Conservation (phyloP, 495 filamentous ascomycete genomes). For the Penicillium tannophilum region DNA sequence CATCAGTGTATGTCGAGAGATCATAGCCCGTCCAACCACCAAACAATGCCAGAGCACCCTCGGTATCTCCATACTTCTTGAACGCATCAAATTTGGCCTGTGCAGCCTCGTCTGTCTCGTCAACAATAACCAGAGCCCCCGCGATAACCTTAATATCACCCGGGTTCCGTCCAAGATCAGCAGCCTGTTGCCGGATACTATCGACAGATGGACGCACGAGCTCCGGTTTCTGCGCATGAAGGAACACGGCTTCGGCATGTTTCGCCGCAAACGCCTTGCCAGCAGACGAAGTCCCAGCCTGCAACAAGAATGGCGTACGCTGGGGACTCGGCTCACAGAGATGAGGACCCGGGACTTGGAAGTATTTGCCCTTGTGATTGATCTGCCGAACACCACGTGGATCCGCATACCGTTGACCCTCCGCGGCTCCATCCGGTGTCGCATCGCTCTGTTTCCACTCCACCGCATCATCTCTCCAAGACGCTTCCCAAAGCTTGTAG, state of each 20-base stretch:
- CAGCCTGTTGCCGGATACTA: constrained; percentile 50
- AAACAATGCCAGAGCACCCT: constrained; percentile 57
- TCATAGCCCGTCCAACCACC: constrained; percentile 60
- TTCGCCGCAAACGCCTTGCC: constrained; percentile 66
- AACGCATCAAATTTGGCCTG: constrained; percentile 51
- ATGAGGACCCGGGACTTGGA: constrained; percentile 64
- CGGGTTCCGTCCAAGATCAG: constrained; percentile 45
- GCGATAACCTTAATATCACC: constrained; percentile 54
- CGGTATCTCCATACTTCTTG: constrained; percentile 48
- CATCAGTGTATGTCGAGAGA: constrained; percentile 48
- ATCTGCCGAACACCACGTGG: constrained; percentile 61
- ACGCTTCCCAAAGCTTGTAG: constrained; percentile 69
- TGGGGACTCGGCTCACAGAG: constrained; percentile 67
- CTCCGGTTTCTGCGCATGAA: constrained; percentile 52
- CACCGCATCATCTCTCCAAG: constrained; percentile 68
- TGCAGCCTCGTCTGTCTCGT: constrained; percentile 56
- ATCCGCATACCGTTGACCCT: constrained; percentile 53
- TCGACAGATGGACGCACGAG: constrained; percentile 47
- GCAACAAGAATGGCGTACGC: constrained; percentile 65
- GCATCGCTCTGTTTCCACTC: constrained; percentile 19
- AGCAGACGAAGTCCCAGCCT: constrained; percentile 63
- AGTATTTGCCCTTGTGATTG: constrained; percentile 67
- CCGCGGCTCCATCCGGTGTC: constrained; percentile 30
- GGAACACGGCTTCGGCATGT: constrained; percentile 56
- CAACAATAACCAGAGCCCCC: constrained; percentile 52